These are phyloP conservation scores for Bimuria novae-zelandiae DNA, from an alignment of 2,329 filamentous ascomycete species.

Conservation along the genomic window DNA sequence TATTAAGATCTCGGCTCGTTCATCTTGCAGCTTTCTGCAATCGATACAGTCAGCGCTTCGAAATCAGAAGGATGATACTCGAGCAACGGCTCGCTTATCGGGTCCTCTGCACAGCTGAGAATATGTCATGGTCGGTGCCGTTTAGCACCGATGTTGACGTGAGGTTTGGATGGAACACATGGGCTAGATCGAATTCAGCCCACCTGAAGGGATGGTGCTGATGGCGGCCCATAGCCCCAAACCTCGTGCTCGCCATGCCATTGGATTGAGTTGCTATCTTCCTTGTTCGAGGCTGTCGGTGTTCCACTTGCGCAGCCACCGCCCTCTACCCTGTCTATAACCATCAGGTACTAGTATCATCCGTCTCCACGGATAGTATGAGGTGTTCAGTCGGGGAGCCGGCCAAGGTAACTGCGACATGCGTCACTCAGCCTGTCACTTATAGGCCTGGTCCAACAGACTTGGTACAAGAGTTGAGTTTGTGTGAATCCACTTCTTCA, in stretches of 20 bases:
- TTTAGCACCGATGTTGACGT: slow-evolving; percentile 2
- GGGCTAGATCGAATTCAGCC: background rate
- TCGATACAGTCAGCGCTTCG: background rate
- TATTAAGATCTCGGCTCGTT: background rate
- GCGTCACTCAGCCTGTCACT: slow-evolving; percentile 3
- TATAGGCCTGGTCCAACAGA: background rate
- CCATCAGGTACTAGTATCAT: background rate
- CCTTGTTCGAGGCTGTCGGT: background rate
- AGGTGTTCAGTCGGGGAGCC: slow-evolving; percentile 4
- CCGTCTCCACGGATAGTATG: background rate
- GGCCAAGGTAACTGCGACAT: slow-evolving; percentile 7
- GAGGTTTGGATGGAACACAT: slow-evolving; percentile 2
- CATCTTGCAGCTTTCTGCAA: background rate
- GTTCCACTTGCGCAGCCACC: background rate
- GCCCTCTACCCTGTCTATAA: background rate
- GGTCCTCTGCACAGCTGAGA: background rate
- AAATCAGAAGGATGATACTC: background rate
- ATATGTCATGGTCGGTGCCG: slow-evolving; percentile 5
- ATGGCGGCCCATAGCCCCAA: background rate
- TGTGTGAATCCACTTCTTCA: slow-evolving; percentile 2
- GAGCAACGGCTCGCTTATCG: background rate
- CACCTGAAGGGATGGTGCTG: background rate
- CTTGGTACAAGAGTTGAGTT: slow-evolving; percentile 1
- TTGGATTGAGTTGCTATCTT: background rate
- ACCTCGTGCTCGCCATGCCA: background rate